Conservation (phyloP, 1,284 basidiomycete genomes). For the Pascua guehoae region DNA sequence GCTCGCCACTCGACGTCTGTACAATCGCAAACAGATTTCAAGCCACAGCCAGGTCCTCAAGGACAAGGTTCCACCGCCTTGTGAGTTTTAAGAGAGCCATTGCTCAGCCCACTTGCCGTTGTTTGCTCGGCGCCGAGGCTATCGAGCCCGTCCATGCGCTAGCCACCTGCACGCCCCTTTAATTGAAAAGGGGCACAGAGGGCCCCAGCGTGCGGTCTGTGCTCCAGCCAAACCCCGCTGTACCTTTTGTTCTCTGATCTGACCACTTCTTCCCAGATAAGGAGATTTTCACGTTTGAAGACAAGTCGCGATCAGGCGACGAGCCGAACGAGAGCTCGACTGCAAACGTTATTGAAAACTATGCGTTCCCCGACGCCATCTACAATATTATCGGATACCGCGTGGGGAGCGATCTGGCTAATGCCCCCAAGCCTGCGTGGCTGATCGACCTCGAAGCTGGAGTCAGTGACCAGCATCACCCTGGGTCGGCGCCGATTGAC, state of each 20-base stretch:
- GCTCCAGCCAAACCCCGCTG: too few species aligned
- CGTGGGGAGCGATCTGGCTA: slow-evolving; percentile 16
- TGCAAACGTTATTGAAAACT: slow-evolving; percentile 21
- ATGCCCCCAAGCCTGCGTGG: slow-evolving; percentile 17
- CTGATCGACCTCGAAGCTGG: slow-evolving; percentile 13
- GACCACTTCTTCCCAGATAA: slow-evolving; percentile 12
- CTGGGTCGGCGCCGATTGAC: slow-evolving; percentile 2
- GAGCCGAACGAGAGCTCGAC: slow-evolving; percentile 17
- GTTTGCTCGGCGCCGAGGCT: background rate
- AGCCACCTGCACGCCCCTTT: background rate
- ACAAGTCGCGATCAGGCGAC: slow-evolving; percentile 19
- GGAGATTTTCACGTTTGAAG: slow-evolving; percentile 24
- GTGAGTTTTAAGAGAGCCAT: slow-evolving; percentile 7
- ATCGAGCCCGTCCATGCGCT: background rate
- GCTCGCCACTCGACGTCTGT: slow-evolving; percentile 48
- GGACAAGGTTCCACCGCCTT: slow-evolving; percentile 27
- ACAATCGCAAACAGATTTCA: slow-evolving; percentile 48
- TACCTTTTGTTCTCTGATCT: background rate
- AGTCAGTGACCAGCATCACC: slow-evolving; percentile 1
- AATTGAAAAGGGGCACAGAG: background rate
- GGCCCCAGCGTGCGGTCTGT: background rate
- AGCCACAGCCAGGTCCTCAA: slow-evolving; percentile 49
- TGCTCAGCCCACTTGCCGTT: background rate
- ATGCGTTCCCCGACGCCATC: slow-evolving; percentile 17
- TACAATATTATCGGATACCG: slow-evolving; percentile 16